phyloP scores from a whole-genome alignment of 495 filamentous ascomycete genomes.

The Podospora pseudocomata region DNA sequence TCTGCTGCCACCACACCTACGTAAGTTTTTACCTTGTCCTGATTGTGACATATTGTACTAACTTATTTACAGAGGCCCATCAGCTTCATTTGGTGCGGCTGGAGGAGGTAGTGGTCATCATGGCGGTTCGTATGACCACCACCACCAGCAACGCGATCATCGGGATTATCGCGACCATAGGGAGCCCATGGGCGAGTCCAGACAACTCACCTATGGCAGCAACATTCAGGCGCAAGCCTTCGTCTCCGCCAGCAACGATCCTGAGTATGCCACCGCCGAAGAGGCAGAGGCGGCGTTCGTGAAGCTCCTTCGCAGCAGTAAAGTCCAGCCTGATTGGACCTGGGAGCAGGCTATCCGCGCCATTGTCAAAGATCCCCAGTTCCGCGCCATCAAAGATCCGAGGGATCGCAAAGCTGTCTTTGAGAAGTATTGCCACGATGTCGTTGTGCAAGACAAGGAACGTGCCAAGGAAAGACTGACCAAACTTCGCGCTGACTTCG shows the following conservation, averaged over 20 bases:
- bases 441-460: constrained; percentile 89
- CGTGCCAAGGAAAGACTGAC: constrained; percentile 90
- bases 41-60: constrained; percentile 3
- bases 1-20: constrained; percentile 50
- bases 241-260: constrained; percentile 64
- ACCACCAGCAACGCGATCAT: constrained; percentile 25
- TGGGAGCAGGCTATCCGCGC: constrained; percentile 89
- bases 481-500: constrained; percentile 91
- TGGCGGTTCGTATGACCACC: constrained; percentile 33
- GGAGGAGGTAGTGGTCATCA: constrained; percentile 46
- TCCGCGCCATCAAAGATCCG: constrained; percentile 89
- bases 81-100: constrained; percentile 65
- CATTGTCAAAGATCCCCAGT: constrained; percentile 91
- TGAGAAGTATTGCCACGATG: constrained; percentile 90
- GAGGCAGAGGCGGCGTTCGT: constrained; percentile 93
- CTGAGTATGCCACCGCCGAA: constrained; percentile 79
- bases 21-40: constrained; percentile 48
- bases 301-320: constrained; percentile 80
- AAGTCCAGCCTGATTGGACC: constrained; percentile 83
- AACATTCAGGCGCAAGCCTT: constrained; percentile 60
- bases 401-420: constrained; percentile 88
- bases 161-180: constrained; percentile 37
- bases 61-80: constrained; percentile 41
- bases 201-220: constrained; percentile 66
- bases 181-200: constrained; percentile 60